Percentiles rank a stretch among this genome's conserved stretches.
phyloP scores from a whole-genome alignment of 352 stramenopile species.

The Globisporangium barbulae region DNA sequence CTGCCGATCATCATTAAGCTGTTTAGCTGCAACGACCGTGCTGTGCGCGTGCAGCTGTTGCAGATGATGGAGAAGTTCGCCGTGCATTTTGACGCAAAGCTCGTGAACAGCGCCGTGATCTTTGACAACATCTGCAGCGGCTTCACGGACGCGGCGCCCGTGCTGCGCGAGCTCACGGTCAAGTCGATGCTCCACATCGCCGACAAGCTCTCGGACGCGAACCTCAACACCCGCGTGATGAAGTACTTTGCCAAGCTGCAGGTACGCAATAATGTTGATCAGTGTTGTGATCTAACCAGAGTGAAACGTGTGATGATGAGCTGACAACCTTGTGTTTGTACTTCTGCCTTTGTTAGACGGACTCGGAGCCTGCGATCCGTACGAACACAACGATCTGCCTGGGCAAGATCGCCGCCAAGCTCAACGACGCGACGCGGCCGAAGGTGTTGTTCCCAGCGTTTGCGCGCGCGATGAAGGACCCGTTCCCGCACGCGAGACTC shows the following conservation, averaged over 20 bases:
- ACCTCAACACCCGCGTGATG: conserved; percentile 91
- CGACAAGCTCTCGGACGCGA: conserved; percentile 87
- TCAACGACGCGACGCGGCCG: conserved; percentile 81
- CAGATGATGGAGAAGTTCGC: conserved; percentile 91
- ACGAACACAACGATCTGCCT: conserved; percentile 94
- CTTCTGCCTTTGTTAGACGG: conserved; percentile 33
- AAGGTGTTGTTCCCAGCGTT: conserved; percentile 91
- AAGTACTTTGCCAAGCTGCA: conserved; percentile 91
- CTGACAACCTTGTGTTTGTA: neutral
- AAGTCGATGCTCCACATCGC: conserved; percentile 92
- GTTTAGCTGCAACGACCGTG: conserved; percentile 91
- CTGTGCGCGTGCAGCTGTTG: conserved; percentile 86
- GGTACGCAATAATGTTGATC: conserved; percentile 25
- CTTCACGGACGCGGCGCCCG: conserved; percentile 86
- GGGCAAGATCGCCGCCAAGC: conserved; percentile 83
- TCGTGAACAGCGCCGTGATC: conserved; percentile 87
- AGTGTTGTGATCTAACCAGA: neutral
- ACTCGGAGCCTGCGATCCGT: conserved; percentile 89
- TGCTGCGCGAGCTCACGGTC: conserved; percentile 89
- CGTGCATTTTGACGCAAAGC: conserved; percentile 86
- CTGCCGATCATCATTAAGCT: conserved; percentile 88
- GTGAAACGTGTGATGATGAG: neutral
- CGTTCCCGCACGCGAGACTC: conserved; percentile 87
- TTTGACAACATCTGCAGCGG: conserved; percentile 91
- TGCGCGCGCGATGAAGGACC: conserved; percentile 74